Conservation (phyloP, 2,329 filamentous ascomycete genomes). For the Stagonosporopsis rhizophila region DNA sequence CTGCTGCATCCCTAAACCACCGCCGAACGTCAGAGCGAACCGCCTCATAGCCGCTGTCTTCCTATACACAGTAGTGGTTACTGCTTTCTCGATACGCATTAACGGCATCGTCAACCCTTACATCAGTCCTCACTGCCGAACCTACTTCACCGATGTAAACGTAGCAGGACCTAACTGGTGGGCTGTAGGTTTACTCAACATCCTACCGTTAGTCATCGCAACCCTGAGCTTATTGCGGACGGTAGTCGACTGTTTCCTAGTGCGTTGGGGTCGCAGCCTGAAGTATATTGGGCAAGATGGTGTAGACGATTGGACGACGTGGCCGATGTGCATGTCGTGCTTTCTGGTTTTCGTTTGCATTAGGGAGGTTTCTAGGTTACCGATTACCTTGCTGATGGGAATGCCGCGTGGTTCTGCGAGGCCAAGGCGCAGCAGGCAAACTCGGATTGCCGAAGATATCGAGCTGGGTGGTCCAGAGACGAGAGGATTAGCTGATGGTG, state of each 20-base stretch:
- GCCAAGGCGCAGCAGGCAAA: no score
- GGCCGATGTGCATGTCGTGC: slow-evolving; percentile 20
- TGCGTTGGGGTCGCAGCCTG: slow-evolving; percentile 19
- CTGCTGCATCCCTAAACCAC: slow-evolving; percentile 4
- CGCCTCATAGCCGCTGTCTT: slow-evolving; percentile 21
- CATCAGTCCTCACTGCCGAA: neutral
- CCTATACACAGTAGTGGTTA: slow-evolving; percentile 9
- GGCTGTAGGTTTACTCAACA: slow-evolving; percentile 18
- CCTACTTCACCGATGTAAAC: neutral
- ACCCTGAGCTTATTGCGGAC: slow-evolving; percentile 19
- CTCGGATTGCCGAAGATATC: slow-evolving; percentile 8
- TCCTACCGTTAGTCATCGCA: slow-evolving; percentile 23
- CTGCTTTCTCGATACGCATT: slow-evolving; percentile 24
- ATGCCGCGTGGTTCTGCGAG: neutral
- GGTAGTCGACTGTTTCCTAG: slow-evolving; percentile 22
- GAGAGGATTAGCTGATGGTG: slow-evolving; percentile 17
- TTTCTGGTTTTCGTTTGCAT: slow-evolving; percentile 7
- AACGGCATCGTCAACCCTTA: slow-evolving; percentile 1
- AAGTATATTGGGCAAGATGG: neutral
- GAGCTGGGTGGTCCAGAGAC: slow-evolving; percentile 24
- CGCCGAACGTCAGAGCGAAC: slow-evolving; percentile 18
- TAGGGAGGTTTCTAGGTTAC: neutral
- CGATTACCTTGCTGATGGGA: slow-evolving; percentile 21
- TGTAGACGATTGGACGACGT: neutral
- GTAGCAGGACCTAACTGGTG: slow-evolving; percentile 16